phyloP scores from a whole-genome alignment of 306 rosid species.

The Prunus armeniaca region DNA sequence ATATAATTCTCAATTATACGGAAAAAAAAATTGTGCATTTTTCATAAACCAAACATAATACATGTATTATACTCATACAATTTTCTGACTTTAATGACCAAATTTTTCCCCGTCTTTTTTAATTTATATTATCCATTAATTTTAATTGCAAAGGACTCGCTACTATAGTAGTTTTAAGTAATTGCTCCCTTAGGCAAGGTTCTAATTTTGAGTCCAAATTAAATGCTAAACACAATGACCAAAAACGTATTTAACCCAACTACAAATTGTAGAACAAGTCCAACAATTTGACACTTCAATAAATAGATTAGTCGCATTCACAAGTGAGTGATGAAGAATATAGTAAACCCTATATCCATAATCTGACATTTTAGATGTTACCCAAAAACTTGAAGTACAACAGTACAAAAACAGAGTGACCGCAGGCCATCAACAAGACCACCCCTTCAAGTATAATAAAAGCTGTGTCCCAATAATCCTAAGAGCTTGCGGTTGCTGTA shows the following conservation, averaged over 20 bases:
- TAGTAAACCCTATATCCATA: background rate
- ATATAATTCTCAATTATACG: too few relatives aligned
- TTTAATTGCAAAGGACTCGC: too few relatives aligned
- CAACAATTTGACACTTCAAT: background rate
- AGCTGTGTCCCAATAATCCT: background rate
- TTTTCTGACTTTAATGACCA: too few relatives aligned
- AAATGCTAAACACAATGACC: too few relatives aligned
- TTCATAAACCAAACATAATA: too few relatives aligned
- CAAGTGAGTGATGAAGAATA: background rate
- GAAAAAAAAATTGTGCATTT: too few relatives aligned
- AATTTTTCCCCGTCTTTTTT: too few relatives aligned
- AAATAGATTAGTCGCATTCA: background rate
- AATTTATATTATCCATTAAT: too few relatives aligned
- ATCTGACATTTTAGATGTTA: background rate
- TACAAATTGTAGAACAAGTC: background rate
- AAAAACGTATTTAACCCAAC: background rate
- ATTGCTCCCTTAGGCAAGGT: too few relatives aligned
- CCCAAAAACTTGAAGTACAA: background rate
- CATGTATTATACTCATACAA: too few relatives aligned
- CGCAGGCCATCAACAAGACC: background rate
- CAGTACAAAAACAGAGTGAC: background rate
- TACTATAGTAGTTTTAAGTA: too few relatives aligned
- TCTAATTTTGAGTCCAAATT: too few relatives aligned
- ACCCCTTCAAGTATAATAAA: background rate
- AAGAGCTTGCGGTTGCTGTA: slow-evolving; percentile 9